A percentile compares a stretch with the other conserved stretches of the same genome.
These are phyloP conservation scores for Xylaria palmicola DNA, from an alignment of 495 filamentous ascomycete species.

Conservation along the genomic window DNA sequence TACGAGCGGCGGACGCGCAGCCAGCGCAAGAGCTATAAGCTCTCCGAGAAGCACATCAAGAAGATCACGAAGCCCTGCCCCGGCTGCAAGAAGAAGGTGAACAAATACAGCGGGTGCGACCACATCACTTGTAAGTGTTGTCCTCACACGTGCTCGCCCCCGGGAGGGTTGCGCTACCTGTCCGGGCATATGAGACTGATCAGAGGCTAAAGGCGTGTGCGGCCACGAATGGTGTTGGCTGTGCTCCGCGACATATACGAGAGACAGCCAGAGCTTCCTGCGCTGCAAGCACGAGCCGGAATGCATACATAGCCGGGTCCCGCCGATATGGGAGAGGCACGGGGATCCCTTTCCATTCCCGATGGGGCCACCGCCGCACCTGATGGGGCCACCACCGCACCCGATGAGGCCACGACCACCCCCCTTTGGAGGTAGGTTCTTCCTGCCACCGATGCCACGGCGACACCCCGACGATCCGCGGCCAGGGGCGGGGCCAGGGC, in stretches of 20 bases:
- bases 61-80: conserved; percentile 46
- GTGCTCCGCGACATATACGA: conserved; percentile 36
- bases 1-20: conserved; percentile 38
- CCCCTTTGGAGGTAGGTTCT: neutral
- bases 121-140: conserved; percentile 48
- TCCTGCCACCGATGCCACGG: neutral
- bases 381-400: too few species aligned
- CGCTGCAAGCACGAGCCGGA: conserved; percentile 32
- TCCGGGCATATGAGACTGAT: neutral
- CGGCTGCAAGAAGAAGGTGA: conserved; percentile 41
- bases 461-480: neutral
- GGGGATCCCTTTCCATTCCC: conserved; percentile 19
- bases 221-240: conserved; percentile 48
- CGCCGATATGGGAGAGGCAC: conserved; percentile 24
- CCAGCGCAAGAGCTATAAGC: conserved; percentile 34
- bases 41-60: conserved; percentile 38
- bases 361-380: too few species aligned
- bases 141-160: neutral
- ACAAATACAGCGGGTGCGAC: conserved; percentile 48
- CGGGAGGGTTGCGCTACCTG: neutral
- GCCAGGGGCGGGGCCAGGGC: neutral
- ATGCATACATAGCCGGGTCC: conserved; percentile 31
- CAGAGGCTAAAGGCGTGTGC: conserved; percentile 31
- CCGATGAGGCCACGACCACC: neutral
- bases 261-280: conserved; percentile 27